These are phyloP conservation scores for Fusarium xyrophilum DNA, from an alignment of 2,329 filamentous ascomycete species.

Conservation along the genomic window DNA sequence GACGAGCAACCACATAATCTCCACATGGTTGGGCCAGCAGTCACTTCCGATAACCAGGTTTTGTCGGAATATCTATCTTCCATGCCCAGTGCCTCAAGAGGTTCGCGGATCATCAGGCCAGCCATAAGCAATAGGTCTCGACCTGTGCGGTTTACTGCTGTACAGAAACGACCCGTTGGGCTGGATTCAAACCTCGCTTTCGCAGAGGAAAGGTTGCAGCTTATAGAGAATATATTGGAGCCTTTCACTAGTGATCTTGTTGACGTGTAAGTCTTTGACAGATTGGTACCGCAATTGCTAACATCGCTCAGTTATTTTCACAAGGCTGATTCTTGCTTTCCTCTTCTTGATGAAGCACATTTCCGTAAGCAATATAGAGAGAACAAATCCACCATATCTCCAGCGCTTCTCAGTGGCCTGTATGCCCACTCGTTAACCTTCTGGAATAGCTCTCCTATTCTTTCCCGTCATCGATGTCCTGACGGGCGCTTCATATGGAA, in stretches of 20 bases:
- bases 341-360: constrained; percentile 62
- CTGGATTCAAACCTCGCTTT: constrained; percentile 48
- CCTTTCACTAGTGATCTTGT: constrained; percentile 60
- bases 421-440: constrained; percentile 65
- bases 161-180: constrained; percentile 55
- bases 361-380: constrained; percentile 58
- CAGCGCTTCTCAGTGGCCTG: constrained; percentile 62
- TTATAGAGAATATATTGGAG: constrained; percentile 65
- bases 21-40: constrained; percentile 66
- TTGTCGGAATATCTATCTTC: constrained; percentile 62
- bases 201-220: constrained; percentile 57
- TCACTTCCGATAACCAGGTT: constrained; percentile 66
- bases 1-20: constrained; percentile 52
- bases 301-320: constrained; percentile 31
- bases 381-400: constrained; percentile 58
- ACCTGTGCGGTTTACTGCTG: constrained; percentile 56
- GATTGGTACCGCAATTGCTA: background rate
- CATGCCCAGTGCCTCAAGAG: constrained; percentile 42
- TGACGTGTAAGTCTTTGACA: constrained; percentile 48
- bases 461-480: constrained; percentile 57
- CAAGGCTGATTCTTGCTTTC: constrained; percentile 65
- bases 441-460: constrained; percentile 58
- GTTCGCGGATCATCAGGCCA: constrained; percentile 43
- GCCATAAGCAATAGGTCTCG: constrained; percentile 43
- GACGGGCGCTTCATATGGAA: constrained; percentile 69